Base-by-base conservation (phyloP, 2,329 filamentous ascomycete genomes). In the Microascus cirrosus region DNA sequence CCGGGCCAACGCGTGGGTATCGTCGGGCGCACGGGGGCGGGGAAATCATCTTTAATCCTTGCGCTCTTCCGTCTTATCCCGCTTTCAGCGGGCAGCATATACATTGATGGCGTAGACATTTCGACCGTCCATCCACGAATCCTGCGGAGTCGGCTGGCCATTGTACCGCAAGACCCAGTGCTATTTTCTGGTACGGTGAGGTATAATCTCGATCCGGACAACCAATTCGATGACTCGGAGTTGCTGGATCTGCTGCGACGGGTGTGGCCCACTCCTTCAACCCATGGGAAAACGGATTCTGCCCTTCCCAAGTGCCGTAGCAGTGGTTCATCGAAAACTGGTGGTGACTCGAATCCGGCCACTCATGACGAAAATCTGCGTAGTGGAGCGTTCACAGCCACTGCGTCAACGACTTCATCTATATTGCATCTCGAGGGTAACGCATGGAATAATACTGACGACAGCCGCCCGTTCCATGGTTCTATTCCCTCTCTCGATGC, bases 121-220 rank as follows among this genome's bases (percentile, higher is more conserved):
- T 80, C 83, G 54, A 89, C 79, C 2, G 78, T 93, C 52, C 88
- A 89, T 7, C 81, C 93, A 1, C 81, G 87, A 56, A 87, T 92
- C 65, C 73, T 94, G 18, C 83, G 89, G 2, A 89, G 86, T 11
- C 82, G 88, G 42, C 77, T 94, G 3, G 84, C 87, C 62, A 93
- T 93, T 67, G 93, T 94, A 63, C 89, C 89, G 0, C 89, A 94
- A 67, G 89, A 94, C 64, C 89, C 89, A 0, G 92, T 89, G 0
- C 79, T 94, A 22, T 93, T 94, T 81, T 82, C 81, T 57, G 89
- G 89, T 61, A 93, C 89, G 0, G 83, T 94, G 45, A 81, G 89
- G 55, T 84, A 79, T 66, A 94, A 94, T 64, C 77, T 94, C 3
- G 89, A 94, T 63, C 89, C 89, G 0, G 93, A 93, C 73, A 75